phyloP scores from a whole-genome alignment of 208 protist genomes.

The Perkinsela sp. region DNA sequence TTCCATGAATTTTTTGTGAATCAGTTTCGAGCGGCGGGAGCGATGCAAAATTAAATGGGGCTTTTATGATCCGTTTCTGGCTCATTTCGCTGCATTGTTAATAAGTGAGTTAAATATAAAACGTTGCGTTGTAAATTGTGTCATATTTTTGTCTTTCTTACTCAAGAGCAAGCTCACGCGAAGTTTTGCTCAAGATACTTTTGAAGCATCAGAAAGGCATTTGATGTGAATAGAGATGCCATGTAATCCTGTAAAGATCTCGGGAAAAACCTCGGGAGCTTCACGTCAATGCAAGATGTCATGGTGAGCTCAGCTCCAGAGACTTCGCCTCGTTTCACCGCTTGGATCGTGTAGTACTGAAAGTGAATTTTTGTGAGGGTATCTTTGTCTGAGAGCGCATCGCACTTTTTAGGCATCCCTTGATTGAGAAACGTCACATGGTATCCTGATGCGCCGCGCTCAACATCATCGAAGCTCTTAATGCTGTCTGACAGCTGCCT shows the following conservation, averaged over 20 bases:
- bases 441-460: too few species aligned
- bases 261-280: background rate
- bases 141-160: too few species aligned
- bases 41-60: background rate
- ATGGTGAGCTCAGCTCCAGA: background rate
- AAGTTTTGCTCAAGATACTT: background rate
- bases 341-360: background rate
- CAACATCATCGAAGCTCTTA: too few species aligned
- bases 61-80: background rate
- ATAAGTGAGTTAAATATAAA: too few species aligned
- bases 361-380: too few species aligned
- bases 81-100: background rate
- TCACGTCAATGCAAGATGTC: background rate
- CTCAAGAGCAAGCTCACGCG: too few species aligned
- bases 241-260: background rate
- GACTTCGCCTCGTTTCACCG: background rate
- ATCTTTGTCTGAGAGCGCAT: too few species aligned
- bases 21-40: background rate
- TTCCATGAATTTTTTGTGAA: background rate
- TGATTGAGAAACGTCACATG: too few species aligned
- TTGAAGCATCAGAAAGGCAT: background rate
- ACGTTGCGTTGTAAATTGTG: too few species aligned
- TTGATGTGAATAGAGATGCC: background rate
- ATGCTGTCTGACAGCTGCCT: too few species aligned
- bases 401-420: too few species aligned